A percentile compares a stretch with the other conserved stretches of the same genome.
phyloP scores from a whole-genome alignment of 257 asterid genomes.

The Lavandula angustifolia region DNA sequence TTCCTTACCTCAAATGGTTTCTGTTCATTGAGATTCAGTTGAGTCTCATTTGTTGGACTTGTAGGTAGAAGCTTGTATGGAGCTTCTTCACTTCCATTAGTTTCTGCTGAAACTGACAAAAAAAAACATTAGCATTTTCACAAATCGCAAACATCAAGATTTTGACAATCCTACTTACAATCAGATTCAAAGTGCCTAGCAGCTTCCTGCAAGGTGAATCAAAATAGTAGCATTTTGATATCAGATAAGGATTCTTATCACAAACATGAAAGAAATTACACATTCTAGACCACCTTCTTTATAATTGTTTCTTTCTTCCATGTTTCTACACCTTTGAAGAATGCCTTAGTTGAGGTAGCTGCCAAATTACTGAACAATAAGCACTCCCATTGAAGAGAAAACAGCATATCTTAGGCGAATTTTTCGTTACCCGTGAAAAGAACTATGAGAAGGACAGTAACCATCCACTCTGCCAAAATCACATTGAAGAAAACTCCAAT shows the following conservation, averaged over 20 bases:
- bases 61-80: slow-evolving; percentile 50
- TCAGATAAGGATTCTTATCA: neutral
- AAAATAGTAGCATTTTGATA: slow-evolving; percentile 20
- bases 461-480: slow-evolving; percentile 68
- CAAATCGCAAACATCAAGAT: neutral
- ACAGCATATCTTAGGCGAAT: neutral
- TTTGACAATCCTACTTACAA: slow-evolving; percentile 38
- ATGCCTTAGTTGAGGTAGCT: slow-evolving; percentile 61
- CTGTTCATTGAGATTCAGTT: slow-evolving; percentile 30
- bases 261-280: slow-evolving; percentile 12
- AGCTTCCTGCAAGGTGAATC: slow-evolving; percentile 40
- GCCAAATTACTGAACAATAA: slow-evolving; percentile 21
- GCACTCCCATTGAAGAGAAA: slow-evolving; percentile 1
- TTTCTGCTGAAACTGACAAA: slow-evolving; percentile 31
- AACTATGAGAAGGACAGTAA: slow-evolving; percentile 51
- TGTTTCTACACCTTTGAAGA: slow-evolving; percentile 55
- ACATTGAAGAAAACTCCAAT: slow-evolving; percentile 61
- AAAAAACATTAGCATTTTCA: slow-evolving; percentile 11
- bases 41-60: slow-evolving; percentile 37
- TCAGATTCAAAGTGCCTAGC: slow-evolving; percentile 41
- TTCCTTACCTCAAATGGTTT: slow-evolving; percentile 42
- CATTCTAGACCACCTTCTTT: slow-evolving; percentile 39
- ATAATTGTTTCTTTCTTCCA: slow-evolving; percentile 60
- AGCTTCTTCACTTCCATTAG: slow-evolving; percentile 40
- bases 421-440: slow-evolving; percentile 53